Conservation (phyloP, 2,329 filamentous ascomycete genomes). For the Beauveria sp. region DNA sequence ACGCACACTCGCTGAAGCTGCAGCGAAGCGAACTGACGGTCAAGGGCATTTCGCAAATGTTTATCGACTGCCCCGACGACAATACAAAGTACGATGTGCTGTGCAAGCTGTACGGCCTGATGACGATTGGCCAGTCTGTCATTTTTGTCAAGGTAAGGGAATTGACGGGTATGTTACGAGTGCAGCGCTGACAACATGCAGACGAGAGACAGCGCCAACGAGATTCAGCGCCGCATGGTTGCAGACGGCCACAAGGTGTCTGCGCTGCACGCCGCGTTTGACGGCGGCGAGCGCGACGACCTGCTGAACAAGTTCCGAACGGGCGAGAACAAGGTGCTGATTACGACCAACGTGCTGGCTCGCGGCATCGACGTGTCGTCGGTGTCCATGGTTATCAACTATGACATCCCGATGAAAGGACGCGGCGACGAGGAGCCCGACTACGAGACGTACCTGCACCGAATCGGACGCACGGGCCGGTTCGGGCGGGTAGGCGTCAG, state of each 20-base stretch:
- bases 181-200: slow-evolving; percentile 25
- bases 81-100: slow-evolving; percentile 81
- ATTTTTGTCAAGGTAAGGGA: slow-evolving; percentile 84
- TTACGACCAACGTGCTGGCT: slow-evolving; percentile 93
- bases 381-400: slow-evolving; percentile 98
- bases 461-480: slow-evolving; percentile 92
- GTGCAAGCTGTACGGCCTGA: slow-evolving; percentile 87
- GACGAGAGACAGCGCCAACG: slow-evolving; percentile 75
- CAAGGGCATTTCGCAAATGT: slow-evolving; percentile 95
- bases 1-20: slow-evolving; percentile 79
- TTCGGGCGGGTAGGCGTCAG: slow-evolving; percentile 95
- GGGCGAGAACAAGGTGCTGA: slow-evolving; percentile 88
- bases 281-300: slow-evolving; percentile 73
- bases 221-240: slow-evolving; percentile 81
- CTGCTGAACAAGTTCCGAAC: slow-evolving; percentile 81
- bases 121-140: slow-evolving; percentile 95
- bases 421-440: slow-evolving; percentile 76
- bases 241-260: slow-evolving; percentile 89
- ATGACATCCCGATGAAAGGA: slow-evolving; percentile 74
- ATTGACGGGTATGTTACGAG: neutral
- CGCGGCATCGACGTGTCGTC: slow-evolving; percentile 88
- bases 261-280: slow-evolving; percentile 80
- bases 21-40: slow-evolving; percentile 90
- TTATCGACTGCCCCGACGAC: slow-evolving; percentile 82
- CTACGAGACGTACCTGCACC: slow-evolving; percentile 92